Base-by-base conservation (phyloP, 768 basidiomycete genomes). In the Amanita polypyramis region DNA sequence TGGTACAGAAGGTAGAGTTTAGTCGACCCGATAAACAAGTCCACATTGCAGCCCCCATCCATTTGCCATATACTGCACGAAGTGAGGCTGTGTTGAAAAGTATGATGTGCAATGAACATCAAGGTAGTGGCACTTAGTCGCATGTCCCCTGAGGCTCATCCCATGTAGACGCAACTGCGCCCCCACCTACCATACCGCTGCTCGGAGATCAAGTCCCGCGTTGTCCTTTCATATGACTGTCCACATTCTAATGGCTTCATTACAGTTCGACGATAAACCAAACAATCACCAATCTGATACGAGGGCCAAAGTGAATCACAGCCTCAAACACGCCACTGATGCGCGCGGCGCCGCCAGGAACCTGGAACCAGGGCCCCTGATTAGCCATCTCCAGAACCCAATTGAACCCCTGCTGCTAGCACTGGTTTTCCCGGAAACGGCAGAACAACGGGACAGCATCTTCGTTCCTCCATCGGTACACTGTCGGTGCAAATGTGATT, bases 41-140 rank as follows among this genome's bases (percentile, higher is more conserved):
- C 30, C 49, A 51, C n/a, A 63, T 65, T 23, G 58, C 53, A 3
- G 58, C 63, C 11, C 64, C 64, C 21, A 55, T 65, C 8, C 61
- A 63, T n/a, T 44, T 64, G 5, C 56, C 60, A 4, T 63, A 61
- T 43, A 57, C 55, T 33, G 59, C 58, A 21, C 61, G 61, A 23
- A 62, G 60, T 46, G 56, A 54, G 21, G 54, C 54, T 9, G 62
- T 61, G n/a, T 44, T 65, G 6, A 45, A 55, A 33, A 54, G 57
- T 5, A 63, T 65, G 63, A 62, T 65, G 30, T 62, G 56, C 14
- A 52, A 58, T 19, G 52, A 52, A 30, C 49, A 54, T n/a, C 52
- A 50, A 55, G 56, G 57, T 59, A 45, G 14, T 21, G 0, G 5
- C 23, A 4, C 4, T 37, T 20, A 8, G 5, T 4, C 15, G n/a